Percentiles rank a stretch among this genome's conserved stretches.
Evolutionary conservation across 768 basidiomycete species (phyloP).

Genomic region (Galerina marginata): DNA sequence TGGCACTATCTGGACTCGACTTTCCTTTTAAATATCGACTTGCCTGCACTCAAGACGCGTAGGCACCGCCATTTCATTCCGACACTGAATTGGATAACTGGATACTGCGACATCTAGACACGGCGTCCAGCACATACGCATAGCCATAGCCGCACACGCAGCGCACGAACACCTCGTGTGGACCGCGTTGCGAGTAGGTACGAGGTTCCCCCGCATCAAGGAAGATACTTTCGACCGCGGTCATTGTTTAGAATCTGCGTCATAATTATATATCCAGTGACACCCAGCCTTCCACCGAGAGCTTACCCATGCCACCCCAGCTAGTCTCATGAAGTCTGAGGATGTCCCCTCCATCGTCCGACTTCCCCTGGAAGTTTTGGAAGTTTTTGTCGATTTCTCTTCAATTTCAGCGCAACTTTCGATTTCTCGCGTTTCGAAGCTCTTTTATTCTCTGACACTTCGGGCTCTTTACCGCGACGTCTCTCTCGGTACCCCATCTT

Average conservation of each 20-base stretch:
- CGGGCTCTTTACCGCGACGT: slow-evolving; percentile 40
- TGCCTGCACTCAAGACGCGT: neutral
- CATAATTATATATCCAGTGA: slow-evolving; percentile 12
- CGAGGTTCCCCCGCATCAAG: neutral
- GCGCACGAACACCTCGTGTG: slow-evolving; percentile 21
- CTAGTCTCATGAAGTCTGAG: slow-evolving; percentile 23
- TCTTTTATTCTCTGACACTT: slow-evolving; percentile 36
- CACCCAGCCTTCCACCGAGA: slow-evolving; percentile 4
- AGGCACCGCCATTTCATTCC: neutral
- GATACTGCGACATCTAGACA: slow-evolving; percentile 4
- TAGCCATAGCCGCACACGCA: slow-evolving; percentile 12
- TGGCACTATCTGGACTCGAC: neutral
- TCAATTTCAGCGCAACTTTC: slow-evolving; percentile 33
- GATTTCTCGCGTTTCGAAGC: slow-evolving; percentile 37
- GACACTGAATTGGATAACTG: neutral
- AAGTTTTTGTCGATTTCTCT: slow-evolving; percentile 37
- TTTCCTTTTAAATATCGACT: slow-evolving; percentile 1
- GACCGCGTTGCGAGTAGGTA: slow-evolving; percentile 17
- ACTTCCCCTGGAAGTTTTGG: slow-evolving; percentile 42
- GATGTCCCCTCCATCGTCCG: slow-evolving; percentile 23
- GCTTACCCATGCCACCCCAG: slow-evolving; percentile 20
- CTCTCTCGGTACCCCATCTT: slow-evolving; percentile 31
- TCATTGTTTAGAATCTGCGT: neutral
- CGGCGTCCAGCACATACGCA: slow-evolving; percentile 10
- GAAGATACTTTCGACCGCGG: slow-evolving; percentile 13